A percentile compares a stretch with the other conserved stretches of the same genome.
Evolutionary conservation across 2,329 filamentous ascomycete genomes (phyloP).

Genomic region (Paraconiothyrium brasiliense): DNA sequence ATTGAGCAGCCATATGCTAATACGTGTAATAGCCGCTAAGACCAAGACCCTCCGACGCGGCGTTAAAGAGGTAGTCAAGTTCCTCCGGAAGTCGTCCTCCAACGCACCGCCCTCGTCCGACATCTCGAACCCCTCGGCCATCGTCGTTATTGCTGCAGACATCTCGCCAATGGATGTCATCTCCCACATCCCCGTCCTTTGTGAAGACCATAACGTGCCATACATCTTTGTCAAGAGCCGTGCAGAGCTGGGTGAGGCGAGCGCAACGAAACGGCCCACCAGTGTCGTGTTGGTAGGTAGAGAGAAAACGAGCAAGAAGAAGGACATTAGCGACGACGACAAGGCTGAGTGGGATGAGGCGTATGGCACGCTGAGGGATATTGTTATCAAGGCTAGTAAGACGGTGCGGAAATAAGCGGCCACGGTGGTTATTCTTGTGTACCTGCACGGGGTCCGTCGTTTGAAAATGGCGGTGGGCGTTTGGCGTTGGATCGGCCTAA

Average conservation of each 20-base stretch:
- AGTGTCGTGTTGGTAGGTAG: conserved; percentile 87
- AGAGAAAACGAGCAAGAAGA: conserved; percentile 60
- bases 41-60: conserved; percentile 95
- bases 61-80: conserved; percentile 99
- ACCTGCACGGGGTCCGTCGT: neutral
- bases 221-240: conserved; percentile 95
- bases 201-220: conserved; percentile 96
- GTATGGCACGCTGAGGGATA: conserved; percentile 66
- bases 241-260: conserved; percentile 91
- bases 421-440: neutral
- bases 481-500: conserved; percentile 12
- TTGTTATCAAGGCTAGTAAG: conserved; percentile 67
- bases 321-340: conserved; percentile 58
- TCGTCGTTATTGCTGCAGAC: conserved; percentile 94
- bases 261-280: conserved; percentile 94
- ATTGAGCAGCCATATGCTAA: conserved; percentile 18
- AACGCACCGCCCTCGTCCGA: conserved; percentile 68
- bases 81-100: conserved; percentile 87
- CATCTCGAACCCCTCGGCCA: conserved; percentile 67
- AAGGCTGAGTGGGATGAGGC: conserved; percentile 60
- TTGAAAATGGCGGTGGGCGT: conserved; percentile 12
- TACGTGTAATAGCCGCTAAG: conserved; percentile 76
- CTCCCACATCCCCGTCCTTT: conserved; percentile 95
- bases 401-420: conserved; percentile 60
- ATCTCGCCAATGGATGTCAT: conserved; percentile 99